phyloP scores from a whole-genome alignment of 2,329 filamentous ascomycete genomes.

The Neopestalotiopsis clavispora region DNA sequence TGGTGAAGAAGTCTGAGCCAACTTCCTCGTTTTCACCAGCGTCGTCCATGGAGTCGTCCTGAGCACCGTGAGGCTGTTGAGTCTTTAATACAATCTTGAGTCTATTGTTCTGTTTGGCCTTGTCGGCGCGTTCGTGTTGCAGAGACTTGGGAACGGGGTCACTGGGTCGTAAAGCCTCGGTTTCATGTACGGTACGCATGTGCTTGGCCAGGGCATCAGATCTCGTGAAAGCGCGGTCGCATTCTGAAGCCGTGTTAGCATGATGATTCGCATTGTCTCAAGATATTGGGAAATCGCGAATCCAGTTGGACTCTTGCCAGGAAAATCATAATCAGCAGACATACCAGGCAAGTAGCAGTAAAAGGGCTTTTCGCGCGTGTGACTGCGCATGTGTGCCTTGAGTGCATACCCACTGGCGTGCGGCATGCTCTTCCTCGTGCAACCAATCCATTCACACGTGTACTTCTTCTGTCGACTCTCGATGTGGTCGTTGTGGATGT shows the following conservation, averaged over 20 bases:
- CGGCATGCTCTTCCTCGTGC: constrained; percentile 82
- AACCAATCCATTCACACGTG: constrained; percentile 97
- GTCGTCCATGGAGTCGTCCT: constrained; percentile 60
- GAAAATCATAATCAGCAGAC: constrained; percentile 26
- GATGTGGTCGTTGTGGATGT: constrained; percentile 93
- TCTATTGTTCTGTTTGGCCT: constrained; percentile 51
- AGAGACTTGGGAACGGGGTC: constrained; percentile 76
- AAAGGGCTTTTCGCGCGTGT: constrained; percentile 97
- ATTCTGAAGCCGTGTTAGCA: constrained; percentile 65
- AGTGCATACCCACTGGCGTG: constrained; percentile 96
- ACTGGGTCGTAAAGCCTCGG: constrained; percentile 84
- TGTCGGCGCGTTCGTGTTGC: constrained; percentile 47
- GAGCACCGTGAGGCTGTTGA: constrained; percentile 60
- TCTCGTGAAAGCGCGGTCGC: constrained; percentile 93
- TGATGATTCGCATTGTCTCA: not conserved
- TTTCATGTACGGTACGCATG: constrained; percentile 98
- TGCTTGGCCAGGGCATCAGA: constrained; percentile 97
- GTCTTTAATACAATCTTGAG: constrained; percentile 70
- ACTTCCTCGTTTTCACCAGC: constrained; percentile 59
- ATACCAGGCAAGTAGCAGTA: constrained; percentile 93
- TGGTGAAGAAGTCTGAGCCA: constrained; percentile 63
- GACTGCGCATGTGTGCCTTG: constrained; percentile 96
- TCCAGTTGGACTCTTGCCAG: not conserved
- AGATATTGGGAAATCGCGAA: not conserved
- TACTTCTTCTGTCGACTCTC: constrained; percentile 94